phyloP scores from a whole-genome alignment of 352 stramenopile species.

The Phytopythium montanum region DNA sequence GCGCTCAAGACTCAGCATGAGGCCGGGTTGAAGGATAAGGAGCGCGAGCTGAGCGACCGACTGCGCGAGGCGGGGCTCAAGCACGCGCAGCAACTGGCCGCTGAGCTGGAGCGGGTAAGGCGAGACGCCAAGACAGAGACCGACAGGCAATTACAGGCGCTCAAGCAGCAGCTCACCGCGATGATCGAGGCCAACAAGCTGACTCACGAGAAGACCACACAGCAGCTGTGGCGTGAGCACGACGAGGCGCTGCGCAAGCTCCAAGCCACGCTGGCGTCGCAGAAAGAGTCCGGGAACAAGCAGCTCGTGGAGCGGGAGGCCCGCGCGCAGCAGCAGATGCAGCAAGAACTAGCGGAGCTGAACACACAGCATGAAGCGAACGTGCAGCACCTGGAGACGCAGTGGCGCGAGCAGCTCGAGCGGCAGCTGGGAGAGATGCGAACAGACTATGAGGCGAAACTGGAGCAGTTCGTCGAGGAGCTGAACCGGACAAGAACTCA shows the following conservation, averaged over 20 bases:
- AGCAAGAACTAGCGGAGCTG: conserved; percentile 11
- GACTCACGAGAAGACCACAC: conserved; percentile 13
- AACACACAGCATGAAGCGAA: conserved; percentile 12
- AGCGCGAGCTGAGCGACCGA: background rate
- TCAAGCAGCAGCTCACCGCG: background rate
- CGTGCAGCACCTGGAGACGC: conserved; percentile 11
- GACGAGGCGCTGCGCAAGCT: background rate
- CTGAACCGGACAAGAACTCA: background rate
- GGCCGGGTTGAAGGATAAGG: background rate
- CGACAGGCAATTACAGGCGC: conserved; percentile 1
- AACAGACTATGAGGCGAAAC: conserved; percentile 22
- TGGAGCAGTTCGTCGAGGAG: conserved; percentile 18
- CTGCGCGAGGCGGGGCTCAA: background rate
- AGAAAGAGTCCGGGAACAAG: conserved; percentile 19
- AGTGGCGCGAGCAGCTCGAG: conserved; percentile 16
- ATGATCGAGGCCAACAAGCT: conserved; percentile 19
- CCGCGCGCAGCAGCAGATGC: conserved; percentile 13
- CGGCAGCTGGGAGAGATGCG: conserved; percentile 14
- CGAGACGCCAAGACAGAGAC: background rate
- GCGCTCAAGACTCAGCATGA: background rate
- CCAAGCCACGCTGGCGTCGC: background rate
- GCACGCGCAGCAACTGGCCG: background rate
- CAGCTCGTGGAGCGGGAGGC: conserved; percentile 16
- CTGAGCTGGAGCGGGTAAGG: background rate
- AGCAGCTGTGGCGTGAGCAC: background rate